Conservation (phyloP, 768 basidiomycete genomes). For the Lactarius tabidus region DNA sequence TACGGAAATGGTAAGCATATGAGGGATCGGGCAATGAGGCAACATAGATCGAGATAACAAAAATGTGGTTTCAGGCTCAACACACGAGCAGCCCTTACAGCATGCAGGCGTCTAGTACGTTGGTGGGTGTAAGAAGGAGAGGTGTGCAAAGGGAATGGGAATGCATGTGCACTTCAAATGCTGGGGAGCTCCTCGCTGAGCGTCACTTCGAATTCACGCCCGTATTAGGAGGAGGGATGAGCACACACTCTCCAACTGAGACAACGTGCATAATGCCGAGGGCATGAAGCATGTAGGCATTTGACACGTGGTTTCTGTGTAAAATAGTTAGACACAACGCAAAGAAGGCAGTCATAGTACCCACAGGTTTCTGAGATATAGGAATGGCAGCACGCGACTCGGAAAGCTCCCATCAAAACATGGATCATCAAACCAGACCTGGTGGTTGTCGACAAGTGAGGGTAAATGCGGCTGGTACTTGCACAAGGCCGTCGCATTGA, state of each 20-base stretch:
- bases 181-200: slow-evolving; percentile 52
- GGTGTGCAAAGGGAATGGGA: too few species aligned
- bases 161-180: slow-evolving; percentile 45
- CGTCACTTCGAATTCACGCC: too few species aligned
- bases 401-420: slow-evolving; percentile 96
- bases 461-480: slow-evolving; percentile 65
- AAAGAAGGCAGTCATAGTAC: slow-evolving; percentile 35
- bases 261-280: slow-evolving; percentile 97
- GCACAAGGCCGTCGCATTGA: slow-evolving; percentile 54
- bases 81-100: too few species aligned
- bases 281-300: slow-evolving; percentile 93
- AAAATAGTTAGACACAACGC: slow-evolving; percentile 18
- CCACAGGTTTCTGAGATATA: slow-evolving; percentile 90
- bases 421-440: slow-evolving; percentile 92
- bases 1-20: too few species aligned
- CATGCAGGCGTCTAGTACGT: slow-evolving; percentile 56
- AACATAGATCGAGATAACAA: too few species aligned
- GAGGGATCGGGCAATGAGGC: too few species aligned
- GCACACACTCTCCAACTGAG: slow-evolving; percentile 91
- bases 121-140: too few species aligned
- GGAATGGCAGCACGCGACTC: slow-evolving; percentile 84
- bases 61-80: too few species aligned
- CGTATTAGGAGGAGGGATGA: slow-evolving; percentile 63
- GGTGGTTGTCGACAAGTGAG: slow-evolving; percentile 63
- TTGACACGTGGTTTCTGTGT: slow-evolving; percentile 82